Conservation (phyloP, 164 flowering plant species). For the Warburgia ugandensis region DNA sequence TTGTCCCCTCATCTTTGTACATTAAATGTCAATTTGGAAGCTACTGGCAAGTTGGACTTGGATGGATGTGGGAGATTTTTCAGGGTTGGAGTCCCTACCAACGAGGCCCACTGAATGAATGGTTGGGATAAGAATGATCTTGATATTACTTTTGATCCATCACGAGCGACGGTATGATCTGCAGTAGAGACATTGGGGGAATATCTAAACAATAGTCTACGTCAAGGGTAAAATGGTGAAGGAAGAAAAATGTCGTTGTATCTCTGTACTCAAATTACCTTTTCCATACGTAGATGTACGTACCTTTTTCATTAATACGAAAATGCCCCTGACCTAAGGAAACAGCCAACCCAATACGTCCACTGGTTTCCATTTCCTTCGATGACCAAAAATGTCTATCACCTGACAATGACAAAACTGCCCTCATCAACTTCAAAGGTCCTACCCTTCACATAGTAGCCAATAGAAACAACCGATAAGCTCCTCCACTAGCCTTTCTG, state of each 20-base stretch:
- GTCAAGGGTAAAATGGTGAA: not conserved
- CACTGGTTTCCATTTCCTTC: not conserved
- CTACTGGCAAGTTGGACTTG: too few species aligned
- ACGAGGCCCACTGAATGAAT: not conserved
- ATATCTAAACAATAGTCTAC: not conserved
- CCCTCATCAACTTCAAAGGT: conserved; percentile 4
- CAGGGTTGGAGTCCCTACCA: too few species aligned
- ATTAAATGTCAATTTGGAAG: too few species aligned
- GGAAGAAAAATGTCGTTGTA: conserved; percentile 1
- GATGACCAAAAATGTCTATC: not conserved
- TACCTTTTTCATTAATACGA: not conserved
- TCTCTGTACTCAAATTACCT: not conserved
- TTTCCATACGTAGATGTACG: not conserved
- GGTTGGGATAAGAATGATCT: not conserved
- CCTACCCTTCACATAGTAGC: conserved; percentile 2
- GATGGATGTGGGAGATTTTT: too few species aligned
- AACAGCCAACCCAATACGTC: not conserved
- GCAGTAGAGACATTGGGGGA: too few species aligned
- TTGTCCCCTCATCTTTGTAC: too few species aligned
- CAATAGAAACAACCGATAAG: not conserved
- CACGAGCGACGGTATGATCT: too few species aligned
- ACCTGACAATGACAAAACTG: conserved; percentile 2
- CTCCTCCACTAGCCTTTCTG: not conserved
- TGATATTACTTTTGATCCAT: not conserved
- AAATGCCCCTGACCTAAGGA: conserved; percentile 3